A percentile compares a stretch with the other conserved stretches of the same genome.
Evolutionary conservation across 768 basidiomycete genomes (phyloP).

Genomic region (Calocybe gangraenosa): DNA sequence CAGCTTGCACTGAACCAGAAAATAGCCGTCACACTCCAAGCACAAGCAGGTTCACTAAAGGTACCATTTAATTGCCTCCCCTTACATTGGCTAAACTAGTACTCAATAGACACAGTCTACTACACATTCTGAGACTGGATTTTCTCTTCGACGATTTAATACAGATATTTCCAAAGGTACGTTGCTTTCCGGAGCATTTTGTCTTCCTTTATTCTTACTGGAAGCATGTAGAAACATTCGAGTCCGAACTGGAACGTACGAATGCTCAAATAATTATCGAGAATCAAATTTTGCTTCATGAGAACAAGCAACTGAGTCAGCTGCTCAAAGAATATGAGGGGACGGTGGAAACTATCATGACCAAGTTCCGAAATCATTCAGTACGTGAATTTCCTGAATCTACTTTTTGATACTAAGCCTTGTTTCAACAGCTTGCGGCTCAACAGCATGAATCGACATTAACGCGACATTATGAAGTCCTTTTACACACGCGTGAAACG

Average conservation of each 20-base stretch:
- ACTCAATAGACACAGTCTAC: conserved; percentile 65
- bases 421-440: conserved; percentile 65
- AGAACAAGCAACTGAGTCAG: conserved; percentile 89
- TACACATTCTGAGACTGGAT: conserved; percentile 66
- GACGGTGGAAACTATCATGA: conserved; percentile 95
- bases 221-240: conserved; percentile 71
- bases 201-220: neutral
- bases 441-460: conserved; percentile 87
- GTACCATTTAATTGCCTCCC: conserved; percentile 30
- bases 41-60: conserved; percentile 71
- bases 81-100: conserved; percentile 8
- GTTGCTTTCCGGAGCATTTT: too few relatives aligned
- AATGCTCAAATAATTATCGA: conserved; percentile 91
- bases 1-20: conserved; percentile 82
- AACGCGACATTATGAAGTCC: conserved; percentile 84
- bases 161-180: conserved; percentile 82
- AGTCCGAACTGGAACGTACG: conserved; percentile 86
- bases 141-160: conserved; percentile 79
- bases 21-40: conserved; percentile 61
- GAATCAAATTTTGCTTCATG: conserved; percentile 87
- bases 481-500: conserved; percentile 65
- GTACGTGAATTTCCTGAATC: conserved; percentile 18
- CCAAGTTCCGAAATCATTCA: conserved; percentile 86
- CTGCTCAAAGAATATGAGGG: conserved; percentile 93
- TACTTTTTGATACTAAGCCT: neutral